A percentile compares a stretch with the other conserved stretches of the same genome.
phyloP scores from a whole-genome alignment of 306 rosid genomes.

The Delonix regia region DNA sequence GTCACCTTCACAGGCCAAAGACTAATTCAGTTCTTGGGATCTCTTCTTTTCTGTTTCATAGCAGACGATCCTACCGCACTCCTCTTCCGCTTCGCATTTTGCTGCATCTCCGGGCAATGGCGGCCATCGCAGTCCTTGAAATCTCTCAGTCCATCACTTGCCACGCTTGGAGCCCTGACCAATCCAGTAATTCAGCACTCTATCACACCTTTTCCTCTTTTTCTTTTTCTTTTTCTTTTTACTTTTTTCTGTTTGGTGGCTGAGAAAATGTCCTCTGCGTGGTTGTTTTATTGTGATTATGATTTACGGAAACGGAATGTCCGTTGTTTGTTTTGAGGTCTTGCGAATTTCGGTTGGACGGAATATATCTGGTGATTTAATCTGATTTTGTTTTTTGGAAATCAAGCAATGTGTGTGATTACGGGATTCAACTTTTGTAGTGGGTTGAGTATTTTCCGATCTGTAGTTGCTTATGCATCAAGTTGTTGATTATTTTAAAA shows the following conservation, averaged over 20 bases:
- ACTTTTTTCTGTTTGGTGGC: background rate
- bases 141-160: conserved; percentile 14
- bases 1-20: background rate
- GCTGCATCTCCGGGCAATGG: background rate
- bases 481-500: background rate
- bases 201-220: background rate
- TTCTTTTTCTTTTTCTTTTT: too few relatives aligned
- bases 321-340: background rate
- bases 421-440: background rate
- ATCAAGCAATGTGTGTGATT: background rate
- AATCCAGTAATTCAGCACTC: background rate
- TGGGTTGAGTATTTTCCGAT: background rate
- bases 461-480: background rate
- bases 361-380: background rate
- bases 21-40: background rate
- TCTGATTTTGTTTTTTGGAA: background rate
- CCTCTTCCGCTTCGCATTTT: background rate
- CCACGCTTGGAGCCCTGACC: conserved; percentile 7
- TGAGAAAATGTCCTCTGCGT: background rate
- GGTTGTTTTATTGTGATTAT: background rate
- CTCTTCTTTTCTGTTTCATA: background rate
- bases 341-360: background rate
- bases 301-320: background rate
- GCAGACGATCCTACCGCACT: background rate
- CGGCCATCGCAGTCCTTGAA: background rate